Evolutionary conservation across 257 asterid genomes (phyloP).

Genomic region (Gentiana macrophylla): DNA sequence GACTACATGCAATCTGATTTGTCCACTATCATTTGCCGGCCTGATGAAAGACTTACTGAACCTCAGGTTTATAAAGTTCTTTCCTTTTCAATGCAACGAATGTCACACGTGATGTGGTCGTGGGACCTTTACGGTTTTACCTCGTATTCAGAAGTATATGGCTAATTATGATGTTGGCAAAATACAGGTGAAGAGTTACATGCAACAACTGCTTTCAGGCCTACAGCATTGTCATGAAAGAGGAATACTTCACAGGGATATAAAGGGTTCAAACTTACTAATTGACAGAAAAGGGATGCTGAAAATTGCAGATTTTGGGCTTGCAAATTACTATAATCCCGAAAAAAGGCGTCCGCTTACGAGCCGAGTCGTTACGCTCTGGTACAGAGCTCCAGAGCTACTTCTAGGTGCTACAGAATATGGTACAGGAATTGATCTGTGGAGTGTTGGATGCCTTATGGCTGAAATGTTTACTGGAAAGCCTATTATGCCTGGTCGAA

Average conservation of each 20-base stretch:
- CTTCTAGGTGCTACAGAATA: slow-evolving; percentile 69
- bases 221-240: slow-evolving; percentile 74
- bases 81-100: background rate
- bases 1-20: slow-evolving; percentile 66
- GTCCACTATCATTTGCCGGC: slow-evolving; percentile 40
- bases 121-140: too few species aligned
- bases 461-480: slow-evolving; percentile 81
- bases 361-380: too few species aligned
- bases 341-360: slow-evolving; percentile 32
- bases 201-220: slow-evolving; percentile 66
- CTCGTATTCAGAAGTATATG: background rate
- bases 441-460: slow-evolving; percentile 91
- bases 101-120: too few species aligned
- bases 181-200: slow-evolving; percentile 61
- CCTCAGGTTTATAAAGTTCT: slow-evolving; percentile 42
- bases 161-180: background rate
- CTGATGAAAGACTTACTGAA: slow-evolving; percentile 53
- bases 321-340: slow-evolving; percentile 39
- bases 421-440: slow-evolving; percentile 67
- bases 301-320: slow-evolving; percentile 77
- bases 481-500: slow-evolving; percentile 72
- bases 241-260: background rate
- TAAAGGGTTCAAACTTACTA: slow-evolving; percentile 5
- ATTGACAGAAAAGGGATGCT: slow-evolving; percentile 63
- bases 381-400: slow-evolving; percentile 22